Conservation (phyloP, 768 basidiomycete species). For the Serendipita vermifera region DNA sequence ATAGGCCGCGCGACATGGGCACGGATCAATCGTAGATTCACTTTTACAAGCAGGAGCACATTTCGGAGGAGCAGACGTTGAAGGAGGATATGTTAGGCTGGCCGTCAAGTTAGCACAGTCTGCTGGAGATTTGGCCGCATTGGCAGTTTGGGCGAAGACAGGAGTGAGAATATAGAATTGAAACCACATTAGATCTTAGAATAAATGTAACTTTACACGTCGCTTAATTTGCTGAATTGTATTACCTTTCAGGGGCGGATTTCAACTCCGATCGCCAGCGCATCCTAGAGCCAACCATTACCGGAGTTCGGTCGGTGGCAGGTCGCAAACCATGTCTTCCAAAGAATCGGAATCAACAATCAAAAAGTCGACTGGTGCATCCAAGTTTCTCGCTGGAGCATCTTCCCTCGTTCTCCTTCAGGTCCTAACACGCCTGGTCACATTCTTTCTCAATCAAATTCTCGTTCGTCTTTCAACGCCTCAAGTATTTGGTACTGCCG, state of each 20-base stretch:
- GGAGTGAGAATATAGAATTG: not conserved
- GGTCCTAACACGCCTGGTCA: constrained; percentile 67
- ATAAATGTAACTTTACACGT: not conserved
- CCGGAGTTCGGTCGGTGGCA: not conserved
- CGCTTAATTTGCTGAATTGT: not conserved
- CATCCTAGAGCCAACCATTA: not conserved
- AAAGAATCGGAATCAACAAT: not conserved
- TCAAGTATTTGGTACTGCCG: constrained; percentile 58
- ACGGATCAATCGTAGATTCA: constrained; percentile 44
- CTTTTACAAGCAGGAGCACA: constrained; percentile 63
- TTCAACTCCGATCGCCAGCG: not conserved
- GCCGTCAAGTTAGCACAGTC: constrained; percentile 28
- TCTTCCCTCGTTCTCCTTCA: constrained; percentile 75
- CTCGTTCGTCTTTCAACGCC: constrained; percentile 44
- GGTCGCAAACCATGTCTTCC: not conserved
- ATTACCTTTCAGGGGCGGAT: not conserved
- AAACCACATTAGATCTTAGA: constrained; percentile 2
- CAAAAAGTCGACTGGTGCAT: not conserved
- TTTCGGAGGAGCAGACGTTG: constrained; percentile 19
- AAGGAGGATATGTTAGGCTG: constrained; percentile 41
- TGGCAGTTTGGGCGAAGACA: constrained; percentile 25
- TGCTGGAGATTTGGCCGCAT: constrained; percentile 36
- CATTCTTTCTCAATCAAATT: constrained; percentile 80
- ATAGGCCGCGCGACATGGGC: constrained; percentile 65
- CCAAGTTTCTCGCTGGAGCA: constrained; percentile 28